Conservation (phyloP, 2,329 filamentous ascomycete genomes). For the Colletotrichum neosansevieriae region DNA sequence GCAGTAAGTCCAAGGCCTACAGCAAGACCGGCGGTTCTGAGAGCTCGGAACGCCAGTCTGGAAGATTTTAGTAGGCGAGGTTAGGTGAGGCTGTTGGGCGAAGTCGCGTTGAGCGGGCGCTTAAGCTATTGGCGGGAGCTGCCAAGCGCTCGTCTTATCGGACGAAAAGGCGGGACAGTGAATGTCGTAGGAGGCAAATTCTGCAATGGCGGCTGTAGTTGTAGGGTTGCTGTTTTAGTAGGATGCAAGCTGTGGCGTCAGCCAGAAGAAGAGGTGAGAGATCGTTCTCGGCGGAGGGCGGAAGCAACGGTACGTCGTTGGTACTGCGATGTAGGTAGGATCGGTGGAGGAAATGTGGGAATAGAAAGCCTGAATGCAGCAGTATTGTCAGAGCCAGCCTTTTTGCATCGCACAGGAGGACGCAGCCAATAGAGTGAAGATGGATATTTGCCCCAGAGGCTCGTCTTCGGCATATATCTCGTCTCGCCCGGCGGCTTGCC, state of each 20-base stretch:
- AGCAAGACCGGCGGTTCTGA: constrained; percentile 67
- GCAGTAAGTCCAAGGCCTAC: constrained; percentile 70
- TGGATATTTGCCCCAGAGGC: not conserved
- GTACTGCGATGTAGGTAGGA: constrained; percentile 14
- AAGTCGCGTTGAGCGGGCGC: not conserved
- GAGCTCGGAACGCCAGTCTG: constrained; percentile 68
- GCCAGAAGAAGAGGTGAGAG: constrained; percentile 14
- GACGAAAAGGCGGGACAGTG: not conserved
- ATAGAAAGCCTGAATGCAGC: constrained; percentile 6
- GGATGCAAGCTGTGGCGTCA: constrained; percentile 17
- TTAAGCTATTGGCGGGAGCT: not conserved
- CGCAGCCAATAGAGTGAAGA: constrained; percentile 10
- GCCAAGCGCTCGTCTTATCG: not conserved
- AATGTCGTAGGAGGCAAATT: not conserved
- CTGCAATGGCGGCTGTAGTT: not conserved
- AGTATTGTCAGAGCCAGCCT: constrained; percentile 15
- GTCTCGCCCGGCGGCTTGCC: constrained; percentile 4
- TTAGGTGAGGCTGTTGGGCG: constrained; percentile 4
- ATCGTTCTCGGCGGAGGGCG: constrained; percentile 34
- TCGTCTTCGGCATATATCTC: constrained; percentile 6
- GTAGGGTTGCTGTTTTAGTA: constrained; percentile 13
- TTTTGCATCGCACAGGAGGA: not conserved
- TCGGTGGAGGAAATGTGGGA: constrained; percentile 9
- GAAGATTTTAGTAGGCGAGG: constrained; percentile 41
- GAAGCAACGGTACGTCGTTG: constrained; percentile 20